A percentile compares a stretch with the other conserved stretches of the same genome.
Conservation (phyloP, 2,329 filamentous ascomycete genomes). For the Chrysosporium keratinophilum region DNA sequence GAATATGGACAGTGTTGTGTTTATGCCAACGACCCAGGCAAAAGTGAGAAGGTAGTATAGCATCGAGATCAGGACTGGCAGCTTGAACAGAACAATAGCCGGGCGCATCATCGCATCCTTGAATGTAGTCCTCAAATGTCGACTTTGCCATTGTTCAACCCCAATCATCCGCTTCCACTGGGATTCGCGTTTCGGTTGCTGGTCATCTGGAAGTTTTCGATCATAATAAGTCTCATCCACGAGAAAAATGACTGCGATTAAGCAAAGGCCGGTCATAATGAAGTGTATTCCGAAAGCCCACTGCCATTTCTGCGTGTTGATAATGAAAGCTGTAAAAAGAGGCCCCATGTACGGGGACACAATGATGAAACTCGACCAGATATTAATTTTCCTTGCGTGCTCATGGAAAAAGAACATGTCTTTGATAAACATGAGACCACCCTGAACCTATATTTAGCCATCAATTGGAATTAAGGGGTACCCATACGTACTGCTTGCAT, state of each 20-base stretch:
- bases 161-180: conserved; percentile 27
- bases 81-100: conserved; percentile 30
- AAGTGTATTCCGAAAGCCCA: conserved; percentile 31
- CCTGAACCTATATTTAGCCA: conserved; percentile 16
- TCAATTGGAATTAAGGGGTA: neutral
- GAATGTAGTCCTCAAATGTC: conserved; percentile 25
- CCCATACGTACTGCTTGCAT: conserved; percentile 27
- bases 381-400: conserved; percentile 33
- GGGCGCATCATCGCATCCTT: conserved; percentile 30
- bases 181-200: conserved; percentile 26
- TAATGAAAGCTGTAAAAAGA: conserved; percentile 30
- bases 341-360: conserved; percentile 28
- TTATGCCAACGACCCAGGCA: conserved; percentile 42
- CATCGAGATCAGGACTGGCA: conserved; percentile 27
- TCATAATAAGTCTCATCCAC: conserved; percentile 34
- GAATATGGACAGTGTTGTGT: conserved; percentile 47
- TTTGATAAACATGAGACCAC: conserved; percentile 37
- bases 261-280: conserved; percentile 26
- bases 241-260: conserved; percentile 26
- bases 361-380: conserved; percentile 31
- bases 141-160: conserved; percentile 25
- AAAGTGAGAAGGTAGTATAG: conserved; percentile 35
- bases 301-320: conserved; percentile 28
- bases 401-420: conserved; percentile 36
- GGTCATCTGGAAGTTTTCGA: conserved; percentile 23